Base-by-base conservation (phyloP, 495 filamentous ascomycete genomes). In the Penicillium soppii region DNA sequence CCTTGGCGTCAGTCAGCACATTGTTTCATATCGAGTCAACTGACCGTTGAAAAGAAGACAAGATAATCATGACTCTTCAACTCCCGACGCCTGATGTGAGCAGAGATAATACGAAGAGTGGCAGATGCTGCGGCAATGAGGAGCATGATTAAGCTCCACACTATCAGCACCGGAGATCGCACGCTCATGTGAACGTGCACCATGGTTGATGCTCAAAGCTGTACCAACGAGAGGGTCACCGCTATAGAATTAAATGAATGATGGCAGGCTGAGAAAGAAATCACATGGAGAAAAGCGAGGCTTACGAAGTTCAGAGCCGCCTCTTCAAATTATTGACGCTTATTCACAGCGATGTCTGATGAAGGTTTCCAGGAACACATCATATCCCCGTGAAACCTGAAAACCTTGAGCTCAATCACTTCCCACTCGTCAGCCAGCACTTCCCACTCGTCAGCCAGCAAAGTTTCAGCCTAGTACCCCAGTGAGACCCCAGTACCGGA, bases 61-160 rank as follows among this genome's bases (percentile, higher is more conserved):
- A 54, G 45, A 25, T 54, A 54, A 26, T 54, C 52, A 50, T 54
- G 52, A 15, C 5, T n/a, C 13, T 43, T 50, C 19, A 39, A 42
- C 0, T 7, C 22, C 17, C 52, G 44, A 19, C 32, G 44, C 7
- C 52, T 37, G 3, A 43, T 54, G 3, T n/a, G 26, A n/a, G 22
- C 50, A 4, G 52, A 47, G 1, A 33, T 10, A 3, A 49, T 21
- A 6, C 52, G 36, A 21, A 54, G 29, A 36, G 30, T 8, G 10
- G 50, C 44, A 8, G 44, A 36, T 10, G 17, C 20, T 12, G 44
- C 23, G 35, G 33, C 38, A 20, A 54, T 44, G 4, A 46, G 20
- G n/a, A 42, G 20, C 7, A 54, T 41, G 13, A 54, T 42, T 1
- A 40, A 41, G 27, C 35, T 48, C 44, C 43, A 49, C 1, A 42